phyloP scores from a whole-genome alignment of 768 basidiomycete genomes.

The Calocybe indica region DNA sequence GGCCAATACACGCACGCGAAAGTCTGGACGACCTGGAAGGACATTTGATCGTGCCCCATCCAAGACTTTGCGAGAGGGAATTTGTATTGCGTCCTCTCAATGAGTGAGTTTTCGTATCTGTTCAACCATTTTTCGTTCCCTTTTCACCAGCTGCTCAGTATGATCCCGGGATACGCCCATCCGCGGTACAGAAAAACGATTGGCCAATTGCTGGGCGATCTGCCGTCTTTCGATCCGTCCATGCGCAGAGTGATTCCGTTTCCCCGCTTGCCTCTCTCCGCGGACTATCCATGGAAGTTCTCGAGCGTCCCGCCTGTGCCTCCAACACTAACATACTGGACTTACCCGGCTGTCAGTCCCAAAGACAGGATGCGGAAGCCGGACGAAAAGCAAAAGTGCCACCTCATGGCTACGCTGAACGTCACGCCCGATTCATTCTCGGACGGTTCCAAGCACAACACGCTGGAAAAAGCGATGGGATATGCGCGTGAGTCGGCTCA shows the following conservation, averaged over 20 bases:
- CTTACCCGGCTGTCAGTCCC: conserved; percentile 21
- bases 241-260: conserved; percentile 78
- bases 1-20: conserved; percentile 30
- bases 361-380: conserved; percentile 7
- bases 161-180: conserved; percentile 71
- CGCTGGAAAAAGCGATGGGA: conserved; percentile 43
- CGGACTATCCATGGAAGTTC: conserved; percentile 14
- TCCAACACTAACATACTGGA: conserved; percentile 46
- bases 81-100: conserved; percentile 85
- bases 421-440: conserved; percentile 96
- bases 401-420: conserved; percentile 91
- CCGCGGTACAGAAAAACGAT: conserved; percentile 50
- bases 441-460: conserved; percentile 64
- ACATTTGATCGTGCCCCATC: conserved; percentile 84
- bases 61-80: conserved; percentile 74
- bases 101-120: conserved; percentile 56
- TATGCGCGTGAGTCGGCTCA: conserved; percentile 45
- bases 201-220: conserved; percentile 33
- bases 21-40: conserved; percentile 49
- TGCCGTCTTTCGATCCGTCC: conserved; percentile 32
- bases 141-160: conserved; percentile 36
- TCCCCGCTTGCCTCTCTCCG: conserved; percentile 43
- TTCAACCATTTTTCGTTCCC: not conserved
- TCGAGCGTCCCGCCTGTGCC: conserved; percentile 29
- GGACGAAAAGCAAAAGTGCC: conserved; percentile 35